phyloP scores from a whole-genome alignment of 805 yeast species.

The Ogataea kodamae region DNA sequence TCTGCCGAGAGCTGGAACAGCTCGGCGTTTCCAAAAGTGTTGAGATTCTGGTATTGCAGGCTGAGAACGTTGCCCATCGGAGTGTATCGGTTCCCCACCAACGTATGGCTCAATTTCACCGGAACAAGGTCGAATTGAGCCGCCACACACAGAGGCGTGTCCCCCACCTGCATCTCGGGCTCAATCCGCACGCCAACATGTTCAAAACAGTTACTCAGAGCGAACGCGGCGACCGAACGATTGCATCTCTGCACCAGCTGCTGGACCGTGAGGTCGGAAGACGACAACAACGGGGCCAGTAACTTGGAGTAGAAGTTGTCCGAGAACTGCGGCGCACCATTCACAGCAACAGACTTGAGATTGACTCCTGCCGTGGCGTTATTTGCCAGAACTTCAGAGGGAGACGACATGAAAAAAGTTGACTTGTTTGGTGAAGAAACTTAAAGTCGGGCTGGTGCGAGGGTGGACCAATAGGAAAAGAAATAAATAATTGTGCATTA shows the following conservation, averaged over 20 bases:
- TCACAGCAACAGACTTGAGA: conserved; percentile 29
- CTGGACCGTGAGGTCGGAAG: conserved; percentile 38
- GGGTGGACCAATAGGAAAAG: neutral
- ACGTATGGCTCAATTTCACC: conserved; percentile 26
- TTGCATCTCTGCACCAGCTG: conserved; percentile 35
- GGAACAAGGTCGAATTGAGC: conserved; percentile 35
- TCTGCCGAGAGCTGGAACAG: conserved; percentile 47
- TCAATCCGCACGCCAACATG: conserved; percentile 23
- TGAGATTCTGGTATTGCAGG: conserved; percentile 38
- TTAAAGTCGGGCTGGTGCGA: conserved; percentile 1
- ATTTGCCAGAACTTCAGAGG: conserved; percentile 15
- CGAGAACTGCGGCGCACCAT: conserved; percentile 33
- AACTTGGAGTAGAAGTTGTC: conserved; percentile 43
- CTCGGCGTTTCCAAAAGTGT: conserved; percentile 71
- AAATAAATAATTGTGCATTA: neutral
- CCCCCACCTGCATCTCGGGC: conserved; percentile 8
- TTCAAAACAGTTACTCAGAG: conserved; percentile 29
- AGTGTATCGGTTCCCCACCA: conserved; percentile 35
- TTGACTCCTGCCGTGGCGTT: conserved; percentile 26
- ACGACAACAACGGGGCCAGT: conserved; percentile 40
- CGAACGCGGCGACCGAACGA: conserved; percentile 19
- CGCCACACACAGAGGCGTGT: conserved; percentile 30
- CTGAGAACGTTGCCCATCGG: conserved; percentile 35
- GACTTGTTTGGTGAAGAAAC: conserved; percentile 1
- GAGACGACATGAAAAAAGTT: conserved; percentile 8